A percentile compares a stretch with the other conserved stretches of the same genome.
phyloP scores from a whole-genome alignment of 2,329 filamentous ascomycete genomes.

The Diaporthe eres region DNA sequence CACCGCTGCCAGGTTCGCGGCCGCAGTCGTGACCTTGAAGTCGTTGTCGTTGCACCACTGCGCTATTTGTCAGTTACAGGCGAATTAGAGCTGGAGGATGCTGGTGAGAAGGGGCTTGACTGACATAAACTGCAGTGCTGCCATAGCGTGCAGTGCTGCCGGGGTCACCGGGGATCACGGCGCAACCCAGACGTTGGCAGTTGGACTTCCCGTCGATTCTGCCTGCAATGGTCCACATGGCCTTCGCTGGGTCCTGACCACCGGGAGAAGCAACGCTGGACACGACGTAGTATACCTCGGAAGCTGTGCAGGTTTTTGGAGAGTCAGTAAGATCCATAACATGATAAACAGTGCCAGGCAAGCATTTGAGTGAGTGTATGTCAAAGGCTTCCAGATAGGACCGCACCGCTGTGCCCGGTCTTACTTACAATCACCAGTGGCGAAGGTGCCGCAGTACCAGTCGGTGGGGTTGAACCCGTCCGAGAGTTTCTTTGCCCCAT shows the following conservation, averaged over 20 bases:
- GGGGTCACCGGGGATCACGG: background rate
- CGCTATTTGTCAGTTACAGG: background rate
- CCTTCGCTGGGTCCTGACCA: background rate
- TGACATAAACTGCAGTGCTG: constrained; percentile 18
- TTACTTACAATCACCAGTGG: background rate
- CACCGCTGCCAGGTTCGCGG: background rate
- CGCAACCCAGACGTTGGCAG: constrained; percentile 8
- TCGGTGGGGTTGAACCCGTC: background rate
- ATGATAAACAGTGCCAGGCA: background rate
- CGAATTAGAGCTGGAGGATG: background rate
- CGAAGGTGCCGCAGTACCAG: constrained; percentile 20
- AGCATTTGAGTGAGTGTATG: background rate
- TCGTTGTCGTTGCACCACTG: constrained; percentile 30
- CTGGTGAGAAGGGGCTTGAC: background rate
- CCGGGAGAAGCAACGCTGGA: background rate
- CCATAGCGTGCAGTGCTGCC: background rate
- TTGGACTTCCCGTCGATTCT: background rate
- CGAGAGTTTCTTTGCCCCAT: background rate
- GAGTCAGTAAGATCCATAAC: background rate
- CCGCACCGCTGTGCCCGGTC: background rate
- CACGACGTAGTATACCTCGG: background rate
- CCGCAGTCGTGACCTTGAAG: background rate
- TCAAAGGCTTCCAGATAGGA: background rate
- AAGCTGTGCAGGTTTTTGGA: background rate
- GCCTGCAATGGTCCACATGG: constrained; percentile 5